phyloP scores from a whole-genome alignment of 306 rosid species.

The Prosopis cineraria region DNA sequence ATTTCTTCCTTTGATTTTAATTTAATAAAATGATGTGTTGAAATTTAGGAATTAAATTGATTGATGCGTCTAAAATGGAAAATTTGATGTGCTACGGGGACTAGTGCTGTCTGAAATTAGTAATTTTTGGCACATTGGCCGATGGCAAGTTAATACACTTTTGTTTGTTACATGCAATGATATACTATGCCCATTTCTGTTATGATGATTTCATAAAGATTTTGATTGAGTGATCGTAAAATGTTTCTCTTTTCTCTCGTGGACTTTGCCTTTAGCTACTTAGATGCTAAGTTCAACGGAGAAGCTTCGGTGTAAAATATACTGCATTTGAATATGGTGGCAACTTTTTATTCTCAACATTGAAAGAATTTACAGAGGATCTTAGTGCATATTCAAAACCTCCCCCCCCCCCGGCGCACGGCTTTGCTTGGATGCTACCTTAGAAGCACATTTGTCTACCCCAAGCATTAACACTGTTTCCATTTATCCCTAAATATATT shows the following conservation, averaged over 20 bases:
- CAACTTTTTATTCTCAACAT: neutral
- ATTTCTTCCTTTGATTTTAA: neutral
- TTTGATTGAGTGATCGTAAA: conserved; percentile 18
- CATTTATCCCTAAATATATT: conserved; percentile 14
- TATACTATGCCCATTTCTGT: conserved; percentile 10
- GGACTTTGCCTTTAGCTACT: conserved; percentile 27
- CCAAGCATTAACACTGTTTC: neutral
- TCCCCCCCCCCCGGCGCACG: neutral
- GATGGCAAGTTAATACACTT: neutral
- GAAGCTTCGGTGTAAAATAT: neutral
- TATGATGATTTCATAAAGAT: neutral
- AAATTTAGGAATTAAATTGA: neutral
- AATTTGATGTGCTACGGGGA: neutral
- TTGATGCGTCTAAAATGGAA: conserved; percentile 4
- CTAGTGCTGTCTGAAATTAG: conserved; percentile 3
- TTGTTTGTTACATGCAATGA: conserved; percentile 7
- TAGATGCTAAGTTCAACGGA: neutral
- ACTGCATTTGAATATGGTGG: conserved; percentile 14
- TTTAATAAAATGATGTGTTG: neutral
- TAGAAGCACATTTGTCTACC: neutral
- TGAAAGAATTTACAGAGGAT: conserved; percentile 12
- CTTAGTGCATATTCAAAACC: conserved; percentile 1
- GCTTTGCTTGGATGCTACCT: neutral
- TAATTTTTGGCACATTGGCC: neutral
- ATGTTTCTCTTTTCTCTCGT: neutral